Base-by-base conservation (phyloP, 345 rosid genomes). In the Lagerstroemia speciosa region DNA sequence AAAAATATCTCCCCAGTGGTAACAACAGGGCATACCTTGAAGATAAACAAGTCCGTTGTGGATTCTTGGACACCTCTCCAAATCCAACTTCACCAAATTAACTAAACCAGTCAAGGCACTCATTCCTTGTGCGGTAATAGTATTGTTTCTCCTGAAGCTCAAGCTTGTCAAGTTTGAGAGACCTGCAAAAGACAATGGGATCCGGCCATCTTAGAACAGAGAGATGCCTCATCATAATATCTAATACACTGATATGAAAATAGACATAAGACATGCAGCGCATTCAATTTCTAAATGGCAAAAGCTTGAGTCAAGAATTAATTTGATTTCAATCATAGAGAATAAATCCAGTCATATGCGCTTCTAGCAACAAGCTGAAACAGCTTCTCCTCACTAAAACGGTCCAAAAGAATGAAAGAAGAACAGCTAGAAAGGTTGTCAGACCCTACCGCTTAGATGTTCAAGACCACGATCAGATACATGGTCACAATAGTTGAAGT, bases 21-120 rank as follows among this genome's bases (percentile, higher is more conserved):
- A 27, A 27, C 34, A 33, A 36, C 45, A 69, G 41, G 3, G 50
- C 72, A 74, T 69, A 91, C 97, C 97, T 83, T 81, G 82, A 22
- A 93, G 78, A 80, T 89, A 76, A 71, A 81, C 73, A 34, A 93
- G 92, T 20, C 98, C 96, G 31, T 88, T 90, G 16, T 81, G 76
- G 74, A 93, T 85, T 37, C 88, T 84, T 43, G 89, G 90, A 73
- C 98, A 93, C 77, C 91, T 86, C 78, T 90, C 98, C 80, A 93
- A 80, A 76, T 93, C 96, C 81, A 93, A 67, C 71, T 86, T 84
- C 73, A 71, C 77, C 84, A 93, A 79, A 85, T 90, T 89, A 67
- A 82, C 80, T 73, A 90, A 86, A 72, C 81, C 78, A 74, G 92
- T 62, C 38, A 93, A 82, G 34, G 80, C 85, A 52, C 64, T 79